Conservation (phyloP, 1,139 yeast species). For the Geotrichum candidum region DNA sequence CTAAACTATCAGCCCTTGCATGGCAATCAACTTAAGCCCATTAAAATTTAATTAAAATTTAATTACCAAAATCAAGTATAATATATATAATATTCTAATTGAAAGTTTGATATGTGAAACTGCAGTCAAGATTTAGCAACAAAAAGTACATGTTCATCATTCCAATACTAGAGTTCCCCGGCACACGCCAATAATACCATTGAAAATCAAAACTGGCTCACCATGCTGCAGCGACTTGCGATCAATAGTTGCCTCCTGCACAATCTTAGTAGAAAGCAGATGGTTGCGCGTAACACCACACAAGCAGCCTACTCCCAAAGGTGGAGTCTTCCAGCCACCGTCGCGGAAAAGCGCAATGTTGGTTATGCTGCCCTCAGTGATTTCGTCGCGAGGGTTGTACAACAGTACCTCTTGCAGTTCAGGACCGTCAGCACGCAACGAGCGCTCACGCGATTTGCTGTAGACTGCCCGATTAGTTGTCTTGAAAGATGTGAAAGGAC, state of each 20-base stretch:
- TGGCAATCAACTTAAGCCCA: too few relatives aligned
- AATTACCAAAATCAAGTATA: too few relatives aligned
- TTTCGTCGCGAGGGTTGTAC: constrained; percentile 51
- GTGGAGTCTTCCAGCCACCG: constrained; percentile 74
- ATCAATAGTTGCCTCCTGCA: constrained; percentile 51
- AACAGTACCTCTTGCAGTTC: constrained; percentile 61
- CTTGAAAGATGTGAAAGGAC: constrained; percentile 84
- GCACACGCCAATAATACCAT: constrained; percentile 78
- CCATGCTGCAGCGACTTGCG: constrained; percentile 49
- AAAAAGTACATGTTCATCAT: not conserved
- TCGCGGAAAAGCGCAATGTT: constrained; percentile 61
- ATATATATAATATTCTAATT: too few relatives aligned
- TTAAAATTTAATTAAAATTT: too few relatives aligned
- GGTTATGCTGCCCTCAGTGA: constrained; percentile 83
- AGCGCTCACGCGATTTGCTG: constrained; percentile 51
- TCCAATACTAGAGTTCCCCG: constrained; percentile 41
- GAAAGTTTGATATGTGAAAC: too few relatives aligned
- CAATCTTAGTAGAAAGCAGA: constrained; percentile 48
- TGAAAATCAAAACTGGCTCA: constrained; percentile 63
- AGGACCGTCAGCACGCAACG: constrained; percentile 24
- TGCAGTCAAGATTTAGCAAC: too few relatives aligned
- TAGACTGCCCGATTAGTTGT: constrained; percentile 71
- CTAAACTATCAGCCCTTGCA: too few relatives aligned
- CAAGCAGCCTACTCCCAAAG: constrained; percentile 67
- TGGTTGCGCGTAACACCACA: constrained; percentile 77